These are phyloP conservation scores for Coprinellus aureogranulatus DNA, from an alignment of 768 basidiomycete species.

Conservation along the genomic window DNA sequence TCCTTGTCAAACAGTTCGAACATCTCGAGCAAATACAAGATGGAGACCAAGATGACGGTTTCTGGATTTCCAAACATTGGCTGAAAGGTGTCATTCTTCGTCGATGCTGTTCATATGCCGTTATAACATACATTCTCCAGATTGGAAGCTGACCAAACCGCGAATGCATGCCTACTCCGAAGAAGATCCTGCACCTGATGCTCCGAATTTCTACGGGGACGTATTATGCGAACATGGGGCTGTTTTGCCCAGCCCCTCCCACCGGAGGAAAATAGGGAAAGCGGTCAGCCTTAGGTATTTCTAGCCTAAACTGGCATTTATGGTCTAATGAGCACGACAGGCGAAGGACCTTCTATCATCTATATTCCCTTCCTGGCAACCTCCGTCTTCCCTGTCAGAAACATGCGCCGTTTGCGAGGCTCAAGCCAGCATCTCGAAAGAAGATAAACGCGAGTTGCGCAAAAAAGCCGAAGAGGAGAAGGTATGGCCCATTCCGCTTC, in stretches of 20 bases:
- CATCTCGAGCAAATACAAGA: slow-evolving; percentile 42
- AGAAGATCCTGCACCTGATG: slow-evolving; percentile 68
- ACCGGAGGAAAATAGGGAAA: slow-evolving; percentile 60
- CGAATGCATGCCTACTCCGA: slow-evolving; percentile 66
- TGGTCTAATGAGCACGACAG: slow-evolving; percentile 30
- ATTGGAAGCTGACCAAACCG: slow-evolving; percentile 71
- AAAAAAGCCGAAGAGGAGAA: slow-evolving; percentile 77
- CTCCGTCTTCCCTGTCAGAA: slow-evolving; percentile 48
- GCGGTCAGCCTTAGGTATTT: slow-evolving; percentile 40
- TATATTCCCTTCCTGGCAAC: slow-evolving; percentile 66
- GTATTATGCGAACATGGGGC: slow-evolving; percentile 72
- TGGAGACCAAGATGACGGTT: slow-evolving; percentile 38
- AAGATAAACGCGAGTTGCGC: slow-evolving; percentile 60
- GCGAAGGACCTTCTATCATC: slow-evolving; percentile 52
- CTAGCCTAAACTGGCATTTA: not conserved
- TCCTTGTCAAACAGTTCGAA: slow-evolving; percentile 58
- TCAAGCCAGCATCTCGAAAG: slow-evolving; percentile 49
- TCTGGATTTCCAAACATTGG: slow-evolving; percentile 81
- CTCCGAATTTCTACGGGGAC: slow-evolving; percentile 51
- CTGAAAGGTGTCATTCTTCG: slow-evolving; percentile 53
- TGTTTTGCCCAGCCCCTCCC: slow-evolving; percentile 52
- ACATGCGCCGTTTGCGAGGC: slow-evolving; percentile 66
- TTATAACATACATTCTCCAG: slow-evolving; percentile 33
- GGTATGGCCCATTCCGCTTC: slow-evolving; percentile 34
- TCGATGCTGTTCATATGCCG: not conserved